Base-by-base conservation (phyloP, 192 early-diverging fungal species). In the Rhizophagus clarus region DNA sequence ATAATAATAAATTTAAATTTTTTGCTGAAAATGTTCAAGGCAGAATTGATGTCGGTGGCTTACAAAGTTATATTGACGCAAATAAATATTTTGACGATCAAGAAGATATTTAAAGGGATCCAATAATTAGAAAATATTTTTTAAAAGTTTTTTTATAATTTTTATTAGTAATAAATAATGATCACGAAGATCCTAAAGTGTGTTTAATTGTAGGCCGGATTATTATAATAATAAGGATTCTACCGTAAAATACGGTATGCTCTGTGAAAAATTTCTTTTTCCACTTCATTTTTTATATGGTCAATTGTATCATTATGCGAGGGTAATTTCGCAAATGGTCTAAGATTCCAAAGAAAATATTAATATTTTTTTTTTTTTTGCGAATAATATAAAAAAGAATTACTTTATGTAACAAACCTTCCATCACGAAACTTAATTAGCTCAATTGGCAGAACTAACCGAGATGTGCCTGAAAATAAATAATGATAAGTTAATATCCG, bases 11-110 rank as follows among this genome's bases (percentile, higher is more conserved):
- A 29, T 63, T 49, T 22, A 70, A 63, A 68, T 60, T 79, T 61
- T 79, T 70, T 79, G 77, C 66, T 32, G 26, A 28, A n/a, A 45
- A 66, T 26, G 32, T 79, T 26, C 31, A 79, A 17, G 91, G 91
- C 22, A 80, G 91, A 62, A 86, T 92, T 76, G 91, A 92, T 84
- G 90, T 92, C 29, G 91, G 91, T n/a, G 89, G 88, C 20, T 82
- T 92, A 61, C 26, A 82, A 20, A 88, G 84, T 64, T 90, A 87
- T 71, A 74, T 89, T 31, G 87, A 87, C 1, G 91, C 91, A 20
- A 83, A 80, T 47, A 61, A 80, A 22, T 87, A 87, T 82, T 85
- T 87, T 34, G 71, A 15, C 5, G 26, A 49, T 72, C 66, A 32
- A 68, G 20, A 40, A 4, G 49, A 51, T 4, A 20, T n/a, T n/a